phyloP scores from a whole-genome alignment of 1,284 basidiomycete species.

The Melampsora americana region DNA sequence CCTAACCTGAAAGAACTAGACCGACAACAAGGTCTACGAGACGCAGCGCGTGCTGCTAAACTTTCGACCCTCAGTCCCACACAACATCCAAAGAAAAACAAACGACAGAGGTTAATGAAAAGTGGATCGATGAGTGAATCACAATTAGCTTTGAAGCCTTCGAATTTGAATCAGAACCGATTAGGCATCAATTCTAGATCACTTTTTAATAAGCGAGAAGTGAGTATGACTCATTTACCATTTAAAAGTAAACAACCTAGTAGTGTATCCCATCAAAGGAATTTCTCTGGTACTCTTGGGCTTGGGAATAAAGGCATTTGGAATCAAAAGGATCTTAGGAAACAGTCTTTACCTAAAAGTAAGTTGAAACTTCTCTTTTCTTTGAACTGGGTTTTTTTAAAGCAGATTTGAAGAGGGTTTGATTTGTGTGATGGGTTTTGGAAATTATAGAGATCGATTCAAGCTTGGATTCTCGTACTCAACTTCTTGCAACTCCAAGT shows the following conservation, averaged over 20 bases:
- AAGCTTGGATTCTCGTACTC: not conserved
- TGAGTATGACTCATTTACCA: constrained; percentile 16
- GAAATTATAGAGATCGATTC: not conserved
- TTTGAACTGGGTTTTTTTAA: not conserved
- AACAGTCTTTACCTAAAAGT: constrained; percentile 40
- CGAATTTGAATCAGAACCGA: not conserved
- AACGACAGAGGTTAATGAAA: not conserved
- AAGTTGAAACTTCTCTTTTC: not conserved
- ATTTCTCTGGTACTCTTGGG: no score
- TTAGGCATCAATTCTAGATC: not conserved
- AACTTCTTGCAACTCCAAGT: constrained; percentile 14
- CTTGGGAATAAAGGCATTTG: no score
- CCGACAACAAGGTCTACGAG: not conserved
- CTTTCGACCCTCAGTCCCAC: not conserved
- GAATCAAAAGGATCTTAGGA: constrained; percentile 3
- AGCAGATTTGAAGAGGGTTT: not conserved
- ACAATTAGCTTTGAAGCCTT: not conserved
- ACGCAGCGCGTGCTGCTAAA: not conserved
- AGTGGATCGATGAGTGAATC: not conserved
- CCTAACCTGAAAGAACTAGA: constrained; percentile 31
- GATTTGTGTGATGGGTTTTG: not conserved
- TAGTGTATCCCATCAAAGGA: not conserved
- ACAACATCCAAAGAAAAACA: not conserved
- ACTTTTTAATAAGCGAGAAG: constrained; percentile 12
- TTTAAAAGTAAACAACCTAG: not conserved